phyloP scores from a whole-genome alignment of 1,284 basidiomycete genomes.

The Agroathelia rolfsii region DNA sequence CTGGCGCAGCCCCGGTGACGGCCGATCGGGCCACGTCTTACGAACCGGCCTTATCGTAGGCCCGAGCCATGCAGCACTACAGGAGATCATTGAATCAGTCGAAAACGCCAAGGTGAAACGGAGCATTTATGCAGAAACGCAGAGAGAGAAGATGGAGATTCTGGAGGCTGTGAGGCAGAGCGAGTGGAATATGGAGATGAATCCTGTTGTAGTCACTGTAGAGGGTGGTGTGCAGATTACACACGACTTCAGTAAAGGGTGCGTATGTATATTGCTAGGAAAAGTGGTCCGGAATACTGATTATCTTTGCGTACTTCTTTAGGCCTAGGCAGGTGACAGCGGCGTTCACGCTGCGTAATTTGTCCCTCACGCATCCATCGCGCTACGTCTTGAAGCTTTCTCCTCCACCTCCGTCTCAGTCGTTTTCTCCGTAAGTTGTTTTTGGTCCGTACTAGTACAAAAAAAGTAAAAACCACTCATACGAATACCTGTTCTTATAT shows the following conservation, averaged over 20 bases:
- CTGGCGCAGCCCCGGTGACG: constrained; percentile 56
- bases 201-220: constrained; percentile 53
- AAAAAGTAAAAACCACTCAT: constrained; percentile 17
- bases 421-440: constrained; percentile 28
- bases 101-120: constrained; percentile 59
- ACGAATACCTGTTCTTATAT: constrained; percentile 18
- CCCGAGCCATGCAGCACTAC: constrained; percentile 54
- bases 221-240: constrained; percentile 29
- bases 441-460: constrained; percentile 9
- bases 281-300: constrained; percentile 6
- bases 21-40: constrained; percentile 51
- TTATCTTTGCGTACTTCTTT: constrained; percentile 5
- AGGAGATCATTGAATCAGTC: constrained; percentile 43
- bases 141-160: constrained; percentile 57
- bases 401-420: constrained; percentile 12
- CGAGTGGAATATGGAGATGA: constrained; percentile 72
- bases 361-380: constrained; percentile 48
- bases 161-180: constrained; percentile 56
- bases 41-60: constrained; percentile 55
- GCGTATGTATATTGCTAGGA: constrained; percentile 17
- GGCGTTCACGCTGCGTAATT: constrained; percentile 56
- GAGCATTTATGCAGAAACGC: constrained; percentile 86
- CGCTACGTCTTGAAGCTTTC: constrained; percentile 44
- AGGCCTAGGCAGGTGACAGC: constrained; percentile 53
- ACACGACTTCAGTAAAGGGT: constrained; percentile 67